phyloP scores from a whole-genome alignment of 2,329 filamentous ascomycete genomes.

The Aureobasidium sp. region DNA sequence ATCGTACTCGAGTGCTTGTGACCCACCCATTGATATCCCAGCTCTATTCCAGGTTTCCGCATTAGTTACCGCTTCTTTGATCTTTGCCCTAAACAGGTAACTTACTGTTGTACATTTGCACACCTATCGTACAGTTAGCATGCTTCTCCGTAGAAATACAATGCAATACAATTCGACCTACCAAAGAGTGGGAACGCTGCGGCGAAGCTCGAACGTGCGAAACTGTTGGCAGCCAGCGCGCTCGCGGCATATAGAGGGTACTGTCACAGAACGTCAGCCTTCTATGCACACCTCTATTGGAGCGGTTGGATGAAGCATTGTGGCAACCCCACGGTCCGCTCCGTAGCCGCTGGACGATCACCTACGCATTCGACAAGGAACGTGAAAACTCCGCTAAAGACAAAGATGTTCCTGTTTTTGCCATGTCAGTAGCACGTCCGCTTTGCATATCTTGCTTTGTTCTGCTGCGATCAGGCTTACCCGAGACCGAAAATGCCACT shows the following conservation, averaged over 20 bases:
- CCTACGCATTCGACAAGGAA: constrained; percentile 61
- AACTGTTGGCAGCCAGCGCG: constrained; percentile 42
- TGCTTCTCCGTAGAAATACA: too few relatives aligned
- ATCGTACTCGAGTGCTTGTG: constrained; percentile 16
- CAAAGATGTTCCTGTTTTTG: constrained; percentile 46
- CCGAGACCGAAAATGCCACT: constrained; percentile 36
- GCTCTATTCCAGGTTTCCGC: constrained; percentile 23
- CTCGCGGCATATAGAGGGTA: constrained; percentile 42
- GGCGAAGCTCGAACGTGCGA: constrained; percentile 40
- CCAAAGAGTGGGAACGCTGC: constrained; percentile 37
- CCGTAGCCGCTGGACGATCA: constrained; percentile 13
- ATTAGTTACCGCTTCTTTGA: constrained; percentile 33
- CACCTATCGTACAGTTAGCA: constrained; percentile 20
- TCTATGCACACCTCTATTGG: background rate
- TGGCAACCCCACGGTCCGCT: constrained; percentile 3
- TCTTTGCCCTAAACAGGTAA: constrained; percentile 14
- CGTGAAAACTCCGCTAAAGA: constrained; percentile 79
- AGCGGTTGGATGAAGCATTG: constrained; percentile 4
- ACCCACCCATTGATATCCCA: constrained; percentile 44
- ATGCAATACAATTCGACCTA: background rate
- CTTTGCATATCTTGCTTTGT: background rate
- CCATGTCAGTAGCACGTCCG: background rate
- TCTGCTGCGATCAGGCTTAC: constrained; percentile 20
- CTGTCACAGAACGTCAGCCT: constrained; percentile 18
- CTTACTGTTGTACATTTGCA: constrained; percentile 45